Conservation (phyloP, 768 basidiomycete species). For the Suillus americanus region DNA sequence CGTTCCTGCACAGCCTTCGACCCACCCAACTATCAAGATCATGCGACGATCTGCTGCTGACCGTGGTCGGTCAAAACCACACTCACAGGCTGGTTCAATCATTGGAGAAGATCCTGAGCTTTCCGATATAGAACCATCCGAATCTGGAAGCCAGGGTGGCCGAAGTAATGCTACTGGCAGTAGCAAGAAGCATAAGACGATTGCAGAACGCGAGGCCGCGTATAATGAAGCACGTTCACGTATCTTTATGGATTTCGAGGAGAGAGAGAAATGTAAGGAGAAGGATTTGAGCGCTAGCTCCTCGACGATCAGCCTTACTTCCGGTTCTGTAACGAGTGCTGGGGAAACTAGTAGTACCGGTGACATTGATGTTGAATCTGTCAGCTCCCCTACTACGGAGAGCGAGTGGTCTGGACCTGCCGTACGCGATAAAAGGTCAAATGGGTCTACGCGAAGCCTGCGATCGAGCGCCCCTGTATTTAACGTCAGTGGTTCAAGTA, state of each 20-base stretch:
- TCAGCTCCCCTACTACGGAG: conserved; percentile 74
- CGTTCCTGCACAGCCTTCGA: conserved; percentile 68
- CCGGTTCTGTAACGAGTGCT: conserved; percentile 60
- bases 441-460: conserved; percentile 58
- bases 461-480: conserved; percentile 52
- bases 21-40: conserved; percentile 83
- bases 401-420: conserved; percentile 75
- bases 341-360: conserved; percentile 60
- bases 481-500: conserved; percentile 52
- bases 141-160: conserved; percentile 73
- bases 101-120: conserved; percentile 74
- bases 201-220: conserved; percentile 86
- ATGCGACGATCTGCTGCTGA: conserved; percentile 70
- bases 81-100: conserved; percentile 73
- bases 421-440: conserved; percentile 56
- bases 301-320: conserved; percentile 69
- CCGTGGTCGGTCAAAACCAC: conserved; percentile 53
- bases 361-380: conserved; percentile 61
- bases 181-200: conserved; percentile 71
- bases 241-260: conserved; percentile 84
- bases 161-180: conserved; percentile 63
- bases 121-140: conserved; percentile 79
- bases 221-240: conserved; percentile 84
- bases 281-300: conserved; percentile 78
- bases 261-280: conserved; percentile 63